These are phyloP conservation scores for Alternaria arborescens DNA, from an alignment of 2,329 filamentous ascomycete genomes.

Conservation along the genomic window DNA sequence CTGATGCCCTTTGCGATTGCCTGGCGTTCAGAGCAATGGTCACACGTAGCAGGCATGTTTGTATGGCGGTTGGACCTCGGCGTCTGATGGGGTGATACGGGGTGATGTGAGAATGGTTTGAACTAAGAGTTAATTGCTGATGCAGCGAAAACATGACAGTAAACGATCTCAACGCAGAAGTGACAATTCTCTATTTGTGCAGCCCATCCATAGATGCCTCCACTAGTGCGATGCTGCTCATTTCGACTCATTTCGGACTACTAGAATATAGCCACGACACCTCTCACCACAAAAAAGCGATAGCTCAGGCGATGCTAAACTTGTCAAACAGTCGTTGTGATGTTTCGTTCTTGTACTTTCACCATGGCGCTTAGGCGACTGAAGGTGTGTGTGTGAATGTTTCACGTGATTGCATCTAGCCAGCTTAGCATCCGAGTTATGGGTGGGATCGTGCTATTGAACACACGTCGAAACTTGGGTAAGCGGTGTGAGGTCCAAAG, in stretches of 20 bases:
- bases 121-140: neutral
- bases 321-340: neutral
- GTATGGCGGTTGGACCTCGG: no score
- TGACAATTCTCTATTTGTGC: neutral
- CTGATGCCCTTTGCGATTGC: neutral
- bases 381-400: neutral
- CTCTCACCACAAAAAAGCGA: neutral
- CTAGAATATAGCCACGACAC: neutral
- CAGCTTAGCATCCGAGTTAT: neutral
- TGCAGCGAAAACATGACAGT: neutral
- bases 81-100: no score
- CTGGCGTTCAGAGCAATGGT: constrained; percentile 41
- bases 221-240: no score
- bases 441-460: neutral
- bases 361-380: neutral
- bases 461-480: neutral
- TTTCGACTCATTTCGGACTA: neutral
- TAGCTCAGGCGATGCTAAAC: neutral
- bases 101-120: neutral
- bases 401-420: neutral
- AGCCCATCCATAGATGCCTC: no score
- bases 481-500: neutral
- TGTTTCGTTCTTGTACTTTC: no score
- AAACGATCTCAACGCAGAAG: neutral
- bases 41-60: constrained; percentile 31